Base-by-base conservation (phyloP, 2,329 filamentous ascomycete species). In the Botrytis byssoidea region DNA sequence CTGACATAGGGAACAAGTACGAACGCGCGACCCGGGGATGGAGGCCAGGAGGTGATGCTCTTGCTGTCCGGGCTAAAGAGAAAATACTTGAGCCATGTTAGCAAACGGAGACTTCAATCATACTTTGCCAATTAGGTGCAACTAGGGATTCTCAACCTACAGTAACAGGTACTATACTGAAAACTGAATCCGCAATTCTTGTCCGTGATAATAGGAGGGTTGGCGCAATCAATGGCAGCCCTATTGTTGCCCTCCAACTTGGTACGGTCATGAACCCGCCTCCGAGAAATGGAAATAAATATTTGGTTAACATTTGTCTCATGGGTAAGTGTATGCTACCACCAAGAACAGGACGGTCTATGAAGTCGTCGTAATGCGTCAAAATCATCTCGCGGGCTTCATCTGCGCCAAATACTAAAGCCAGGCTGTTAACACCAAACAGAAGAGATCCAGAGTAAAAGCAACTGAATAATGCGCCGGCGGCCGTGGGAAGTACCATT, bases 181-280 rank as follows among this genome's bases (percentile, higher is more conserved):
- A 81, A 5, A 76, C 71, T 60, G 75, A 74, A 67, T 93, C 91
- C 44, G 88, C 88, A 66, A 91, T 84, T 3, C 85, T 86, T 40
- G 91, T 89, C 48, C 92, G 85, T 32, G 91, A 91, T n/a, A 92
- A 85, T 18, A 94, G 85, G 14, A 95, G 85, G 2, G 89, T 85
- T 18, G 91, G 85, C 0, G 90, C 91, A 74, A 95, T 92, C 10
- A 93, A 83, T 2, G 91, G 89, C 5, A 93, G 81, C 2, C 90
- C 90, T 42, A 91, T 77, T 74, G 77, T 78, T 12, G 77, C 40
- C 57, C 72, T 76, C 75, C 74, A 77, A 59, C 75, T 74, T 46
- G 68, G 48, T 25, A 75, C 37, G 10, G 48, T 46, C 59, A 73
- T 71, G 16, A 70, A 57, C 16, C 67, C 71, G 10, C 79, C 77